Evolutionary conservation across 129 eudicot genomes (phyloP), one percentile per base, ranked within the genome.

Genomic region (Deinandra increscens): DNA sequence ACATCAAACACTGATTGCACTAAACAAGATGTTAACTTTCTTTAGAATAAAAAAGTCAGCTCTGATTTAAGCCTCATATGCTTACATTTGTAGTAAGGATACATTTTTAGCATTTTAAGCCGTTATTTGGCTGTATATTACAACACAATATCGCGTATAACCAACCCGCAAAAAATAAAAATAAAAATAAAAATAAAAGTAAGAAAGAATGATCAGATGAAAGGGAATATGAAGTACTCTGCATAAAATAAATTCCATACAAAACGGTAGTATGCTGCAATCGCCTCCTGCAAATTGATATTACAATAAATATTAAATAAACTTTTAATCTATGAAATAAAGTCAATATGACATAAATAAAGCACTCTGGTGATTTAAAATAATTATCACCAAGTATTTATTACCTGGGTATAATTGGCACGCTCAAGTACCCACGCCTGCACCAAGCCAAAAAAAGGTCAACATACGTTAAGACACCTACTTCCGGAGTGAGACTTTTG

Each of bases 171-270:
- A 36, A 50, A 68, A 51, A 36, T 17, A 33, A n/a, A 67, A 31
- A 68, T 13, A 26, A 54, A 6, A 46, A 46, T 7, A 5, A 7
- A 46, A n/a, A n/a, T n/a, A n/a, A n/a, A n/a, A n/a, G n/a, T n/a
- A n/a, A n/a, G n/a, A 70, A 22, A 38, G 9, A 8, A 36, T 60
- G 23, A 42, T 81, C 61, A 91, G 66, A 91, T 75, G 80, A 92
- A 81, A 46, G 98, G 98, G 66, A 86, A 92, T 22, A 92, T 66
- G 55, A 86, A 74, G 76, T 92, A 92, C 91, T 92, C 98, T 5
- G 94, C 75, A 66, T 92, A 92, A 60, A 92, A 92, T 31, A 92
- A 85, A 72, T 86, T 92, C 98, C 98, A 92, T 76, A 92, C 83
- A 79, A 92, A 92, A 45, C 91, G 86, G 80, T 92, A 92, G 80